phyloP scores from a whole-genome alignment of 768 basidiomycete species.

The Artomyces pyxidatus region DNA sequence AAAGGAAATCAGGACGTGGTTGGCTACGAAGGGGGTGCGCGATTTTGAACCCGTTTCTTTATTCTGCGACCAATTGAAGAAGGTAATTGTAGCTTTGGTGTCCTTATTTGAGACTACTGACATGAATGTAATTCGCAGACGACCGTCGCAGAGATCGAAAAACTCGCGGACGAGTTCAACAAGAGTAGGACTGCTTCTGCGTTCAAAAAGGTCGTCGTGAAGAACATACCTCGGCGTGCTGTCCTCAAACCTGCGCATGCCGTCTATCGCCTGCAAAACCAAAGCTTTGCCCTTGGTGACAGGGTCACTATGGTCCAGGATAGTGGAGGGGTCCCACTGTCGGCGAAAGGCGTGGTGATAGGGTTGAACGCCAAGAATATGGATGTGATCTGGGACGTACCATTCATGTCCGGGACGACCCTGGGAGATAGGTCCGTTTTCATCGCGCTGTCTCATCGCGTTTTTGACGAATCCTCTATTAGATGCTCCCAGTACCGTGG shows the following conservation, averaged over 20 bases:
- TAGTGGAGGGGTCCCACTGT: conserved; percentile 84
- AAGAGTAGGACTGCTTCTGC: conserved; percentile 47
- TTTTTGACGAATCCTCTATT: neutral
- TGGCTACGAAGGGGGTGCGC: conserved; percentile 76
- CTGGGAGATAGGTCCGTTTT: conserved; percentile 65
- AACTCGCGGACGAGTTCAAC: conserved; percentile 61
- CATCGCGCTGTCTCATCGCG: conserved; percentile 11
- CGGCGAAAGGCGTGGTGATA: conserved; percentile 89
- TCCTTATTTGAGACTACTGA: neutral
- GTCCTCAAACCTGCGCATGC: conserved; percentile 91
- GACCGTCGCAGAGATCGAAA: conserved; percentile 73
- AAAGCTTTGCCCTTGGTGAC: conserved; percentile 83
- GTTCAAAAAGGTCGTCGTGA: conserved; percentile 90
- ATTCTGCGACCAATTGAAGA: conserved; percentile 84
- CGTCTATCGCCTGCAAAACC: conserved; percentile 82
- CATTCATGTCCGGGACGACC: conserved; percentile 90
- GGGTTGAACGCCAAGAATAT: conserved; percentile 81
- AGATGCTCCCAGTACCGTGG: conserved; percentile 94
- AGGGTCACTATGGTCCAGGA: conserved; percentile 96
- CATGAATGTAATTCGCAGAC: conserved; percentile 35
- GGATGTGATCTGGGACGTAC: conserved; percentile 94
- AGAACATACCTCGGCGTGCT: conserved; percentile 86
- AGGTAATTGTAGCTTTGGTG: conserved; percentile 46
- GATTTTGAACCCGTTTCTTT: conserved; percentile 92
- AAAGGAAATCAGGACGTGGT: conserved; percentile 77